These are phyloP conservation scores for Aquilaria sinensis DNA, from an alignment of 345 rosid genomes.

Conservation along the genomic window DNA sequence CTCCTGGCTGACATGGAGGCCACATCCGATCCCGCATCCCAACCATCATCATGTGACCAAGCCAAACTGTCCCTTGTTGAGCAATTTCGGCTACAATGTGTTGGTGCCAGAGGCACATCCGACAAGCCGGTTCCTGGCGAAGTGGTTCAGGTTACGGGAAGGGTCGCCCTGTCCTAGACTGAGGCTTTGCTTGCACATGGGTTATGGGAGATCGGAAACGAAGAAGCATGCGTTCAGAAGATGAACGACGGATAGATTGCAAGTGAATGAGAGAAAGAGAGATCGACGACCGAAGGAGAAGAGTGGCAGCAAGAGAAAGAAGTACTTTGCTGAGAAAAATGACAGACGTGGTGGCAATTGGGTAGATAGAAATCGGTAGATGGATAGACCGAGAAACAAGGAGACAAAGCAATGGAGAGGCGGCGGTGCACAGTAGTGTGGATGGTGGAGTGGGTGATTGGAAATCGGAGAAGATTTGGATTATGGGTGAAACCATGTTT, in stretches of 20 bases:
- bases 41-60: constrained; percentile 25
- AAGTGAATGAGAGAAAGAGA: no score
- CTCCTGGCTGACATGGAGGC: constrained; percentile 24
- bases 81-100: constrained; percentile 95
- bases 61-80: constrained; percentile 61
- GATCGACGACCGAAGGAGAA: no score
- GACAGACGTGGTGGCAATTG: no score
- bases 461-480: no score
- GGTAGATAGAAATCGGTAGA: no score
- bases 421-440: no score
- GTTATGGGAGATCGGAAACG: constrained; percentile 91
- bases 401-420: no score
- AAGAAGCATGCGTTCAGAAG: constrained; percentile 85
- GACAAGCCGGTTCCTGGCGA: constrained; percentile 60
- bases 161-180: constrained; percentile 43
- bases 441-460: no score
- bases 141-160: constrained; percentile 52
- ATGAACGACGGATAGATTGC: constrained; percentile 75
- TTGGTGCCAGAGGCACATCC: constrained; percentile 86
- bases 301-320: no score
- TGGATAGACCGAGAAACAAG: no score
- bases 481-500: no score
- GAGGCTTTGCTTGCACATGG: constrained; percentile 70
- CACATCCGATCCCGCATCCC: constrained; percentile 23
- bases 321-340: no score